phyloP scores from a whole-genome alignment of 495 filamentous ascomycete species.

The Mycothermus thermophilus region DNA sequence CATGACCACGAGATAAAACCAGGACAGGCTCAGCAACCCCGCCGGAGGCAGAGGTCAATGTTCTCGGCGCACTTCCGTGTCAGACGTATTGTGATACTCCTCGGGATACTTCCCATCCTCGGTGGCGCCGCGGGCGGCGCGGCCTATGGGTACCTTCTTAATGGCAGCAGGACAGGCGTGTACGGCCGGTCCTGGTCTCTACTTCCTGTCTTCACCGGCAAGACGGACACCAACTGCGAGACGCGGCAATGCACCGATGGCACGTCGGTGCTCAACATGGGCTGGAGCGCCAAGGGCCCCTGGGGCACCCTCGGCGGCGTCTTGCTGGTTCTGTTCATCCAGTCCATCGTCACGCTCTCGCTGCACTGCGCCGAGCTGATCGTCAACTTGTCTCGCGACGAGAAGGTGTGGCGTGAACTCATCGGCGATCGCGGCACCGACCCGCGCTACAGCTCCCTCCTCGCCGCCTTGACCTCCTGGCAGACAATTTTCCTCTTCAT shows the following conservation, averaged over 20 bases:
- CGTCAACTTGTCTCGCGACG: slow-evolving; percentile 34
- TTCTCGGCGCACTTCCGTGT: slow-evolving; percentile 15
- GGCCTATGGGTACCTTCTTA: slow-evolving; percentile 13
- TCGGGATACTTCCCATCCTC: slow-evolving; percentile 16
- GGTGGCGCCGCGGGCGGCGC: slow-evolving; percentile 17
- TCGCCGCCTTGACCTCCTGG: slow-evolving; percentile 27
- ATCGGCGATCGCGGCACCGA: slow-evolving; percentile 19
- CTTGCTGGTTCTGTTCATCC: slow-evolving; percentile 19
- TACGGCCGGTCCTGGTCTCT: slow-evolving; percentile 18
- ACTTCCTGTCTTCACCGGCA: slow-evolving; percentile 13
- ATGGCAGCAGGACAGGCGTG: slow-evolving; percentile 14
- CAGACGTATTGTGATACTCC: slow-evolving; percentile 13
- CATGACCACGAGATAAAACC: slow-evolving; percentile 13
- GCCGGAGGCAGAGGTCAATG: slow-evolving; percentile 18
- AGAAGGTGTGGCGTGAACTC: slow-evolving; percentile 24
- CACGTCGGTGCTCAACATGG: slow-evolving; percentile 21
- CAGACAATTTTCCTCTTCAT: slow-evolving; percentile 28
- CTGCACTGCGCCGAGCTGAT: slow-evolving; percentile 34
- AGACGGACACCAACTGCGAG: slow-evolving; percentile 14
- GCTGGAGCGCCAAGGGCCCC: slow-evolving; percentile 12
- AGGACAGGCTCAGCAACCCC: slow-evolving; percentile 18
- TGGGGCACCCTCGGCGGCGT: slow-evolving; percentile 15
- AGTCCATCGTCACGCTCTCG: slow-evolving; percentile 24
- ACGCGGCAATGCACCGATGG: slow-evolving; percentile 19
- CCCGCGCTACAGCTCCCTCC: slow-evolving; percentile 20